These are phyloP conservation scores for Boletellus ananas DNA, from an alignment of 768 basidiomycete genomes.

Conservation along the genomic window DNA sequence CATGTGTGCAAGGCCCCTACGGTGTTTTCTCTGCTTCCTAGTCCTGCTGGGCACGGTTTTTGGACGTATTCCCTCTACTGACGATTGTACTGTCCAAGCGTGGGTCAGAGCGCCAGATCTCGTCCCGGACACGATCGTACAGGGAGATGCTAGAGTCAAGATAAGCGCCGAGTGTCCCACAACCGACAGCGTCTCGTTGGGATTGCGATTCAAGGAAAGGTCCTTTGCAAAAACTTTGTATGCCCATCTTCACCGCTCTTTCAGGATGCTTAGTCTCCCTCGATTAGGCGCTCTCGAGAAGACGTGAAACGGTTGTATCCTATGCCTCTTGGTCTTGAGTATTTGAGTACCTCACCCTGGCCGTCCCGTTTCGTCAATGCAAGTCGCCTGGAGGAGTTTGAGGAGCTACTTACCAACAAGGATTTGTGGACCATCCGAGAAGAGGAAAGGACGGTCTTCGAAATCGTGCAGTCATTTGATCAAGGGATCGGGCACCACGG, in stretches of 20 bases:
- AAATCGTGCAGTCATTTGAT: slow-evolving; percentile 4
- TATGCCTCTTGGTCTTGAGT: too few relatives aligned
- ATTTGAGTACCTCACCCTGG: background rate
- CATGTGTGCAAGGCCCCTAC: background rate
- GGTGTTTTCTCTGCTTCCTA: background rate
- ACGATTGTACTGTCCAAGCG: slow-evolving; percentile 5
- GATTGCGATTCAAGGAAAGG: slow-evolving; percentile 20
- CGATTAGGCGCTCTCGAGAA: slow-evolving; percentile 3
- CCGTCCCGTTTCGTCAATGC: background rate
- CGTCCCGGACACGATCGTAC: slow-evolving; percentile 7
- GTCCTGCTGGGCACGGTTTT: background rate
- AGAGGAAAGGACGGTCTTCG: slow-evolving; percentile 19
- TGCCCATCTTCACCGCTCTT: background rate
- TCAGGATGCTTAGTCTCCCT: background rate
- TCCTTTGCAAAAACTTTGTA: slow-evolving; percentile 15
- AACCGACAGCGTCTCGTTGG: slow-evolving; percentile 3
- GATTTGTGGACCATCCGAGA: slow-evolving; percentile 15
- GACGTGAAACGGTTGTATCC: background rate
- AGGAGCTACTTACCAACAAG: slow-evolving; percentile 5
- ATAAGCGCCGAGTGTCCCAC: slow-evolving; percentile 13
- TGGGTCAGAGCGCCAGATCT: slow-evolving; percentile 23
- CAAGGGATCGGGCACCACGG: background rate
- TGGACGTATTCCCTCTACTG: background rate
- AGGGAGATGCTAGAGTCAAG: slow-evolving; percentile 13
- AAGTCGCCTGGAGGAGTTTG: background rate